Evolutionary conservation across 163 green algal species (phyloP).

Genomic region (Volvox carteri): DNA sequence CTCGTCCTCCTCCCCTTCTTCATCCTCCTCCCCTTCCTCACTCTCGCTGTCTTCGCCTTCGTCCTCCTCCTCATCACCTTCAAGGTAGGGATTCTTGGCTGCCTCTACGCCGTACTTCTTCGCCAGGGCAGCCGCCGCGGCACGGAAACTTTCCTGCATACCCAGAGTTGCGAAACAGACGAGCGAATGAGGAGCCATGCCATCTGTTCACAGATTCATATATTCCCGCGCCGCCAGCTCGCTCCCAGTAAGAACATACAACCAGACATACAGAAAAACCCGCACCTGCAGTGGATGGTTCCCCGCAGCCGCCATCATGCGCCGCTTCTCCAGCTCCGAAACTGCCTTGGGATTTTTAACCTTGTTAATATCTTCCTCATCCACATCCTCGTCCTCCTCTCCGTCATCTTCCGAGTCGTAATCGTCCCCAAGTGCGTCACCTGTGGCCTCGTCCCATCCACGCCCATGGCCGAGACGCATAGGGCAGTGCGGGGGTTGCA

Average conservation of each 20-base stretch:
- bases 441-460: no score
- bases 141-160: conserved; percentile 54
- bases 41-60: conserved; percentile 48
- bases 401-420: conserved; percentile 66
- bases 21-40: conserved; percentile 51
- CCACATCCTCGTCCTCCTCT: conserved; percentile 59
- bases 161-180: no score
- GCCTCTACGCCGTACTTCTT: conserved; percentile 69
- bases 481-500: no score
- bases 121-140: conserved; percentile 69
- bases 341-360: conserved; percentile 34
- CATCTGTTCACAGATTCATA: no score
- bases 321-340: conserved; percentile 71
- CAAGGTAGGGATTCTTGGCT: conserved; percentile 55
- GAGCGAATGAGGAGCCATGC: not conserved
- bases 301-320: conserved; percentile 75
- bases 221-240: no score
- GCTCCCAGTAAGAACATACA: no score
- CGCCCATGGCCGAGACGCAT: no score
- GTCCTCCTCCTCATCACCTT: conserved; percentile 31
- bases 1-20: conserved; percentile 50
- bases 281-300: conserved; percentile 84
- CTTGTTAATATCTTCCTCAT: conserved; percentile 40
- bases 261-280: no score
- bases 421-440: conserved; percentile 74